phyloP scores from a whole-genome alignment of 768 basidiomycete genomes.

The Rickenella mellea region DNA sequence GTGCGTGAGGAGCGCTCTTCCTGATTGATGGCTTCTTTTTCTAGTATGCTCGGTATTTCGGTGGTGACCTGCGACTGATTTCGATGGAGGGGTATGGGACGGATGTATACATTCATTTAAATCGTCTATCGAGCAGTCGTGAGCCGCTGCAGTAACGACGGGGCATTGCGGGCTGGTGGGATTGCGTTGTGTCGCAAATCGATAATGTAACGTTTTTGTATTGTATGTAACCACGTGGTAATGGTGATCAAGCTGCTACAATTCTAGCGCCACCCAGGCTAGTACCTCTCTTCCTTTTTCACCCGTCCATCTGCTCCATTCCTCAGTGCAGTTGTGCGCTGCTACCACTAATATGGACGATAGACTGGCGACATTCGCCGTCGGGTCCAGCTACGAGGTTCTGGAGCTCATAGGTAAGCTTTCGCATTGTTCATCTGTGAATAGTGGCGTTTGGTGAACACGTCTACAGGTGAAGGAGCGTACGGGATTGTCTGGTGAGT shows the following conservation, averaged over 20 bases:
- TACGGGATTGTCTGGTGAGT: slow-evolving; percentile 79
- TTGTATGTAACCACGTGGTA: no score
- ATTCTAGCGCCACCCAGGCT: no score
- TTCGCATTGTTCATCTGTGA: not conserved
- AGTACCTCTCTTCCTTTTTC: not conserved
- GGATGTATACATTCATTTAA: slow-evolving; percentile 89
- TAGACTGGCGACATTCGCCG: slow-evolving; percentile 36
- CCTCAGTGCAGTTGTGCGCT: not conserved
- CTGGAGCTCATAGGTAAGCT: slow-evolving; percentile 9
- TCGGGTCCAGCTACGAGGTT: slow-evolving; percentile 27
- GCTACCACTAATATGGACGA: slow-evolving; percentile 8
- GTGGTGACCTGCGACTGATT: slow-evolving; percentile 85
- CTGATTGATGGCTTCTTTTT: not conserved
- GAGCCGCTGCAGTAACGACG: slow-evolving; percentile 56
- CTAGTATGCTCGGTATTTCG: slow-evolving; percentile 92
- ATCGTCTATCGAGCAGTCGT: slow-evolving; percentile 71
- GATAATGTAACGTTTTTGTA: no score
- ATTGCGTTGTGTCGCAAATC: no score
- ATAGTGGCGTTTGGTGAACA: slow-evolving; percentile 74
- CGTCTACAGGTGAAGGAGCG: slow-evolving; percentile 84
- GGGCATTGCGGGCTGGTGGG: not conserved
- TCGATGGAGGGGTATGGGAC: slow-evolving; percentile 99
- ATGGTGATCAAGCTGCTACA: no score
- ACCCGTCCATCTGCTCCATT: not conserved
- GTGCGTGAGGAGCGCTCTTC: not conserved